Evolutionary conservation across 2,329 filamentous ascomycete genomes (phyloP), one percentile per base, ranked within the genome.

Genomic region (Colletotrichum sp.): DNA sequence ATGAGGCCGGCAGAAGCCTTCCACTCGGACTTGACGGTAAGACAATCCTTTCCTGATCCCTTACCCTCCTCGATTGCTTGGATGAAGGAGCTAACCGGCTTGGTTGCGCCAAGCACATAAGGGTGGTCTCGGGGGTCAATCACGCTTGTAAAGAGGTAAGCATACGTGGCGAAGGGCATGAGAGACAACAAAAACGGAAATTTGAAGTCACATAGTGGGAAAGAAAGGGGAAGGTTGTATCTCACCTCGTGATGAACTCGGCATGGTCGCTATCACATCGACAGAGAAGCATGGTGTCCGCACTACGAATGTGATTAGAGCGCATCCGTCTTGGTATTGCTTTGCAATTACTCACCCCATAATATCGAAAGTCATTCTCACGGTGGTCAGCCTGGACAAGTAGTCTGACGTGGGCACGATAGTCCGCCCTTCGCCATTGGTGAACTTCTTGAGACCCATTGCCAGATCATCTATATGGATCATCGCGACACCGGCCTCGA

Each of bases 361-460:
- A 48, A 86, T 82, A 74, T 86, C 85, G 58, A 86, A 84, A 34
- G 84, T 80, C 82, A 86, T 83, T 15, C 84, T 80, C 3, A 82
- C 83, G 3, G 84, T 80, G 7, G 80, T 83, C 65, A 86, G 77
- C 1, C 84, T 79, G 32, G 81, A 79, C 3, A 85, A 72, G 60
- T 86, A 86, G 73, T 86, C 85, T 72, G 80, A 81, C 0, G 84
- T 86, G 3, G 85, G 84, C 6, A 87, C 83, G 0, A 87, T 80
- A 0, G 85, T 86, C 7, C 84, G 79, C 3, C 85, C 85, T 67
- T 86, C 80, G 1, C 85, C 85, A 18, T 84, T 81, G 2, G 85
- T 87, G 67, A 86, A 87, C 77, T 86, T 87, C 79, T 87, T 86
- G 78, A 86, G 81, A 8, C 85, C 85, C 26, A 86, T 84, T 0